phyloP scores from a whole-genome alignment of 2,329 filamentous ascomycete genomes.

The Trichoderma simmonsii region DNA sequence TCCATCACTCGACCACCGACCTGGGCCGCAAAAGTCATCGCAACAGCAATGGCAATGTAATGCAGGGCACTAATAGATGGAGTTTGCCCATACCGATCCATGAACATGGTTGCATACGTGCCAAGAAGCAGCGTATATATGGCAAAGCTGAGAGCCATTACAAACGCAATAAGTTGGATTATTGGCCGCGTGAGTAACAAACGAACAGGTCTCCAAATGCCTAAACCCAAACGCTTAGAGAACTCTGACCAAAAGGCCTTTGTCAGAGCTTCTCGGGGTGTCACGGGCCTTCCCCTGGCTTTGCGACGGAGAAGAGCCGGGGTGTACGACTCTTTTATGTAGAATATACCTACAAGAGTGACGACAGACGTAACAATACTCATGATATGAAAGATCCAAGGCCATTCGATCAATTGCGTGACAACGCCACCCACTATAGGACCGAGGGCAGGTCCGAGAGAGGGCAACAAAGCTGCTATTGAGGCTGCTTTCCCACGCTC shows the following conservation, averaged over 20 bases:
- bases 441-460: conserved; percentile 62
- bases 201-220: neutral
- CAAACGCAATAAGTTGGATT: conserved; percentile 44
- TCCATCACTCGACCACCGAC: neutral
- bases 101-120: conserved; percentile 49
- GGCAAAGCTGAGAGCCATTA: conserved; percentile 47
- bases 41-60: conserved; percentile 47
- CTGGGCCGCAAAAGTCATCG: neutral
- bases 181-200: conserved; percentile 35
- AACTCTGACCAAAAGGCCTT: neutral
- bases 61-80: conserved; percentile 44
- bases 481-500: conserved; percentile 37
- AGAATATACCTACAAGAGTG: neutral
- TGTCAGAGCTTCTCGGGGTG: neutral
- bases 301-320: neutral
- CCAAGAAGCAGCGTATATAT: conserved; percentile 52
- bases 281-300: neutral
- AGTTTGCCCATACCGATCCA: conserved; percentile 44
- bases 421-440: conserved; percentile 67
- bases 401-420: conserved; percentile 60
- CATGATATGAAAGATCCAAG: conserved; percentile 67
- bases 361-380: conserved; percentile 20
- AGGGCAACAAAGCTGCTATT: conserved; percentile 28
- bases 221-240: neutral
- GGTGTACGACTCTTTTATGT: neutral